phyloP scores from a whole-genome alignment of 768 basidiomycete genomes.

The Agaricus sinodeliciosus region DNA sequence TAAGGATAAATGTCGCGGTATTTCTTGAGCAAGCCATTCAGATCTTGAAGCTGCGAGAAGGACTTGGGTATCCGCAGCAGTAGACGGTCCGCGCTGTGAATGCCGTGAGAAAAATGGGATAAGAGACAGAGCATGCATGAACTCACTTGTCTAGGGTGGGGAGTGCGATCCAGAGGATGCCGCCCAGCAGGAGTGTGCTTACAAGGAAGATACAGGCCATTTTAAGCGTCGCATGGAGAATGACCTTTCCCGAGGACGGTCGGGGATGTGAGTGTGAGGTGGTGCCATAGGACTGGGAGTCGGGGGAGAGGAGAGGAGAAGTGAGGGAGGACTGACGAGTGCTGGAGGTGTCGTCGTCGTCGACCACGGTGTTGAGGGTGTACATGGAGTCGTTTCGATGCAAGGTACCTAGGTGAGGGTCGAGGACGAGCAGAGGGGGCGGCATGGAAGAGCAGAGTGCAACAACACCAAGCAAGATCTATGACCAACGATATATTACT shows the following conservation, averaged over 20 bases:
- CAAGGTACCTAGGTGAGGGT: slow-evolving; percentile 13
- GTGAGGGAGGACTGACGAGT: slow-evolving; percentile 21
- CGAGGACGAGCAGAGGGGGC: slow-evolving; percentile 17
- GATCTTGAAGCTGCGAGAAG: slow-evolving; percentile 78
- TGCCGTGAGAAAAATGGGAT: slow-evolving; percentile 10
- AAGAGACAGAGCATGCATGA: not conserved
- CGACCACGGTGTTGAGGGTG: slow-evolving; percentile 55
- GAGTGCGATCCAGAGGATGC: slow-evolving; percentile 73
- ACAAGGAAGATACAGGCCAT: slow-evolving; percentile 73
- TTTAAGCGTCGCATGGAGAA: slow-evolving; percentile 79
- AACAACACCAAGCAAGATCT: not conserved
- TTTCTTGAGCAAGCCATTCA: slow-evolving; percentile 85
- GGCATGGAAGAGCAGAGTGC: slow-evolving; percentile 11
- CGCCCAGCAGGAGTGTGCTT: slow-evolving; percentile 64
- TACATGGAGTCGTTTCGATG: slow-evolving; percentile 36
- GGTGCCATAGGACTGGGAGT: slow-evolving; percentile 48
- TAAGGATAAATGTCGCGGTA: slow-evolving; percentile 85
- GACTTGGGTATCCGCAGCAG: slow-evolving; percentile 80
- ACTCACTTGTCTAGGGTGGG: slow-evolving; percentile 76
- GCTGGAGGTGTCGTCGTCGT: slow-evolving; percentile 18
- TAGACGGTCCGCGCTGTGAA: slow-evolving; percentile 62
- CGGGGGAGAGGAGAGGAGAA: slow-evolving; percentile 37
- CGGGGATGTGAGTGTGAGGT: slow-evolving; percentile 28
- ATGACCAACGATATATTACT: slow-evolving; percentile 1
- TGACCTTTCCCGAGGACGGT: slow-evolving; percentile 47